Percentiles rank a stretch among this genome's conserved stretches.
These are phyloP conservation scores for Tetrahymena malaccensis DNA, from an alignment of 73 alveolate genomes.

Conservation along the genomic window DNA sequence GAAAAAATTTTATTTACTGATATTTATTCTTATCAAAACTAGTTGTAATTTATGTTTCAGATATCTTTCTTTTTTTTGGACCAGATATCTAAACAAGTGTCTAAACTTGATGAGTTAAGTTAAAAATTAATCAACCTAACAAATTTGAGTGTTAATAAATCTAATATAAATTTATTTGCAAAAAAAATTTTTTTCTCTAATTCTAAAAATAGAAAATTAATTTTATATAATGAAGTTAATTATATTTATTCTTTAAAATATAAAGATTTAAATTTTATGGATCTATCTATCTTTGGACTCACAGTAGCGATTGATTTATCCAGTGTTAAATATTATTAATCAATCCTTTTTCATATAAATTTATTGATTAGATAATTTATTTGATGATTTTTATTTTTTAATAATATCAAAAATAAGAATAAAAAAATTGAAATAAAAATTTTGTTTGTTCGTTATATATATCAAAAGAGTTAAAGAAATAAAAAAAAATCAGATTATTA, in stretches of 20 bases:
- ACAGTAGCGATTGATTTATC: not conserved
- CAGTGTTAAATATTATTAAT: not conserved
- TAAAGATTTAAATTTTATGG: too few relatives aligned
- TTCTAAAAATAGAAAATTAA: too few relatives aligned
- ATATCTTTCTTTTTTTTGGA: not conserved
- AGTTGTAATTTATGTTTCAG: not conserved
- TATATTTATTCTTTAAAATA: too few relatives aligned
- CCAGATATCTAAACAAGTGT: not conserved
- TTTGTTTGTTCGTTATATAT: not conserved
- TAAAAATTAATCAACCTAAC: not conserved
- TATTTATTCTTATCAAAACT: not conserved
- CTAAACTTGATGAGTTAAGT: not conserved
- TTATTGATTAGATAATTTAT: not conserved
- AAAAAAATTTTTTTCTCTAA: too few relatives aligned
- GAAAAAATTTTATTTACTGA: not conserved
- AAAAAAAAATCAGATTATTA: too few relatives aligned
- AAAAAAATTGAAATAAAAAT: not conserved
- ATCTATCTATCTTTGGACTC: too few relatives aligned
- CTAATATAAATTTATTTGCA: not conserved
- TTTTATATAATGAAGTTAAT: too few relatives aligned
- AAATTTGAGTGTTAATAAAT: not conserved
- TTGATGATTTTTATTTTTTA: not conserved
- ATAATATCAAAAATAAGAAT: not conserved
- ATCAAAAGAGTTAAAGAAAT: not conserved
- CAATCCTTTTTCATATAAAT: not conserved